A percentile compares a stretch with the other conserved stretches of the same genome.
Conservation (phyloP, 2,329 filamentous ascomycete species). For the Colletotrichum horii region DNA sequence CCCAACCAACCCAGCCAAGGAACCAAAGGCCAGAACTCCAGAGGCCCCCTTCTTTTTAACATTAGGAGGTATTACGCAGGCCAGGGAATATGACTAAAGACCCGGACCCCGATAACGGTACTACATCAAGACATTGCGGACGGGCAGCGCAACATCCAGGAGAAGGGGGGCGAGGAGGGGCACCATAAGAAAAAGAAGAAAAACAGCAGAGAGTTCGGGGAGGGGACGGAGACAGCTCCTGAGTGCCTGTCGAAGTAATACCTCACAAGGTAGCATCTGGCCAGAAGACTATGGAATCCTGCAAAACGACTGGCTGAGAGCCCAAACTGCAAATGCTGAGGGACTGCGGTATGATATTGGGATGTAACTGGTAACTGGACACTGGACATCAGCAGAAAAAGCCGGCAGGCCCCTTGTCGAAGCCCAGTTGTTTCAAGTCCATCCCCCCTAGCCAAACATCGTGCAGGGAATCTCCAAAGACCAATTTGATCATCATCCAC, state of each 20-base stretch:
- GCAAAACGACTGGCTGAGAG: conserved; percentile 10
- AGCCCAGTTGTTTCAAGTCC: conserved; percentile 20
- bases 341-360: neutral
- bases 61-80: neutral
- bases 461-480: neutral
- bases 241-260: neutral
- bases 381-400: neutral
- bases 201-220: neutral
- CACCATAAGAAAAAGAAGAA: neutral
- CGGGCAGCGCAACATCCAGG: neutral
- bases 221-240: neutral
- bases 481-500: neutral
- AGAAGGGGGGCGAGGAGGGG: neutral
- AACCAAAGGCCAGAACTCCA: neutral
- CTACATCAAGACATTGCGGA: neutral
- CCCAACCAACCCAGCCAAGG: neutral
- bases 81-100: neutral
- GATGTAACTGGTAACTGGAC: neutral
- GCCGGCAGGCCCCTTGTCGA: neutral
- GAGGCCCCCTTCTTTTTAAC: neutral
- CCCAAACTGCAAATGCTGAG: neutral
- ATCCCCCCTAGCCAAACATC: conserved; percentile 4
- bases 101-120: neutral
- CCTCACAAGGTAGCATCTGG: neutral
- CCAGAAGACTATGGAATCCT: neutral